phyloP scores from a whole-genome alignment of 495 filamentous ascomycete genomes.

The Gamarada debralockiae region DNA sequence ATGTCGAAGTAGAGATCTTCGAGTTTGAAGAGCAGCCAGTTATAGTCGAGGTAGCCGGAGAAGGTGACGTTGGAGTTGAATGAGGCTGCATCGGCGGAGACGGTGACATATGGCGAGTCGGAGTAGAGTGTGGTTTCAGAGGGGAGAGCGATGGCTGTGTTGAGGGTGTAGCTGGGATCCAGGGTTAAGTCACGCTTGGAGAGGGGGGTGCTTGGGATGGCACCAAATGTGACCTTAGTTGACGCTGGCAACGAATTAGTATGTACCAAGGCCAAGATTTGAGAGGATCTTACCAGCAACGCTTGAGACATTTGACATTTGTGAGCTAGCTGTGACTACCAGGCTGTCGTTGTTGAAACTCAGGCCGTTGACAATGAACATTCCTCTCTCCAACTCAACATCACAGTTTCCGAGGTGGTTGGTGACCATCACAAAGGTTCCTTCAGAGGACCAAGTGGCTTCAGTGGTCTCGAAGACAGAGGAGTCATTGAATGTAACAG shows the following conservation, averaged over 20 bases:
- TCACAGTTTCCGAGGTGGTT: slow-evolving; percentile 28
- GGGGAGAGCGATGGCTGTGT: slow-evolving; percentile 25
- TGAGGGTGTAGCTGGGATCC: slow-evolving; percentile 25
- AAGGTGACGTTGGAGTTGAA: slow-evolving; percentile 26
- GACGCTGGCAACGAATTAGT: slow-evolving; percentile 13
- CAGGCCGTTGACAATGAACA: slow-evolving; percentile 21
- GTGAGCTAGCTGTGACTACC: slow-evolving; percentile 18
- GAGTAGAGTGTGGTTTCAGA: slow-evolving; percentile 21
- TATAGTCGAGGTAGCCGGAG: slow-evolving; percentile 29
- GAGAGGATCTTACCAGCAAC: slow-evolving; percentile 25
- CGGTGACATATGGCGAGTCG: slow-evolving; percentile 20
- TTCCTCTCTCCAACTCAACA: slow-evolving; percentile 23
- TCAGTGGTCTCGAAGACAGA: slow-evolving; percentile 20
- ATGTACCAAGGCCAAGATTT: background rate
- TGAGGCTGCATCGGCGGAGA: slow-evolving; percentile 20
- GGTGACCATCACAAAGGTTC: slow-evolving; percentile 26
- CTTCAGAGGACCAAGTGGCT: slow-evolving; percentile 20
- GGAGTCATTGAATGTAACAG: slow-evolving; percentile 22
- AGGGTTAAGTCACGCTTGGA: slow-evolving; percentile 21
- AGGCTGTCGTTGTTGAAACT: slow-evolving; percentile 21
- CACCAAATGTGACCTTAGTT: slow-evolving; percentile 22
- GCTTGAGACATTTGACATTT: slow-evolving; percentile 15
- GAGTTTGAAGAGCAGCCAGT: slow-evolving; percentile 20
- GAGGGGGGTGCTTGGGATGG: slow-evolving; percentile 12
- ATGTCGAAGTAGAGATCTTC: slow-evolving; percentile 29